Conservation (phyloP, 176 grass and related monocot genomes). For the sorghum (Sorghum bicolor) region Sorghum_bicolor_NCBIv3 NC_012870.2:62832501-62833000, state of each 20-base stretch:
- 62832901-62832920: background rate
- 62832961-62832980: constrained; percentile 22
- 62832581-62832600: background rate
- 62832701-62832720: background rate
- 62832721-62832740: background rate
- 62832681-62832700: constrained; percentile 19
- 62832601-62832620: no score
- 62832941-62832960: constrained; percentile 6
- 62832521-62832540: constrained; percentile 2
- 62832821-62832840: constrained; percentile 63
- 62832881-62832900: constrained; percentile 19
- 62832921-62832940: background rate
- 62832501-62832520: background rate
- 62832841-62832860: constrained; percentile 85
- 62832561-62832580: constrained; percentile 10
- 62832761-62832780: background rate
- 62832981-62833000: constrained; percentile 9
- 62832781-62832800: background rate
- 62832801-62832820: constrained; percentile 55
- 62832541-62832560: constrained; percentile 33
- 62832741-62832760: background rate
- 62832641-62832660: background rate
- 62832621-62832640: background rate
- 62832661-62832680: background rate
- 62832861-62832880: constrained; percentile 64